Conservation (phyloP, 495 filamentous ascomycete species). For the Daldinia bambusicola region DNA sequence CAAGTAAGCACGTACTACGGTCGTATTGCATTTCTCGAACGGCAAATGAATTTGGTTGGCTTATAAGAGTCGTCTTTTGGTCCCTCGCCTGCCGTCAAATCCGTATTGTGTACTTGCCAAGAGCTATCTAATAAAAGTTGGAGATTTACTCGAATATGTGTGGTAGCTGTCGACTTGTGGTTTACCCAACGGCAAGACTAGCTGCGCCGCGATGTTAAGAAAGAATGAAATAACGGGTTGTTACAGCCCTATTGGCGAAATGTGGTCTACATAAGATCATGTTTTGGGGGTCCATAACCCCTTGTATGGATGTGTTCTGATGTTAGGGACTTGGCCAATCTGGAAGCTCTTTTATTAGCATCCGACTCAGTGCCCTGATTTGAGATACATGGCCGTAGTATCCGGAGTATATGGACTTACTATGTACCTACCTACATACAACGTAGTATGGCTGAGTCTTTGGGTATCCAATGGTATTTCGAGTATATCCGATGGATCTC, state of each 20-base stretch:
- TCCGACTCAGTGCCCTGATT: constrained; percentile 19
- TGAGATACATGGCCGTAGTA: background rate
- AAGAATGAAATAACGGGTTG: background rate
- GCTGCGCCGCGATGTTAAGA: constrained; percentile 2
- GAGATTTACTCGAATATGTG: background rate
- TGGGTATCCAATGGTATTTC: background rate
- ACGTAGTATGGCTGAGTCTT: constrained; percentile 7
- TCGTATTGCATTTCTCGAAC: constrained; percentile 22
- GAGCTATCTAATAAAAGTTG: background rate
- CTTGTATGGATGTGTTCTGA: constrained; percentile 5
- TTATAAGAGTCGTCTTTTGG: background rate
- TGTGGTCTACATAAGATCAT: constrained; percentile 2
- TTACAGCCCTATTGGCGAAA: background rate
- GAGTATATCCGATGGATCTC: constrained; percentile 16
- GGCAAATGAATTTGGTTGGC: background rate
- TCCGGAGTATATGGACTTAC: background rate
- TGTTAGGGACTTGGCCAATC: constrained; percentile 5
- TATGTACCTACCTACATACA: background rate
- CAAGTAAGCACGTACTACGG: constrained; percentile 16
- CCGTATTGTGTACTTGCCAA: background rate
- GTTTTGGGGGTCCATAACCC: background rate
- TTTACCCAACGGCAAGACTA: constrained; percentile 1
- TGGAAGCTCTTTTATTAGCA: constrained; percentile 4
- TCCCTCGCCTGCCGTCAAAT: background rate
- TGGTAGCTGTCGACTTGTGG: background rate